Conservation (phyloP, 116 monocot genomes). For the Iris pallida region DNA sequence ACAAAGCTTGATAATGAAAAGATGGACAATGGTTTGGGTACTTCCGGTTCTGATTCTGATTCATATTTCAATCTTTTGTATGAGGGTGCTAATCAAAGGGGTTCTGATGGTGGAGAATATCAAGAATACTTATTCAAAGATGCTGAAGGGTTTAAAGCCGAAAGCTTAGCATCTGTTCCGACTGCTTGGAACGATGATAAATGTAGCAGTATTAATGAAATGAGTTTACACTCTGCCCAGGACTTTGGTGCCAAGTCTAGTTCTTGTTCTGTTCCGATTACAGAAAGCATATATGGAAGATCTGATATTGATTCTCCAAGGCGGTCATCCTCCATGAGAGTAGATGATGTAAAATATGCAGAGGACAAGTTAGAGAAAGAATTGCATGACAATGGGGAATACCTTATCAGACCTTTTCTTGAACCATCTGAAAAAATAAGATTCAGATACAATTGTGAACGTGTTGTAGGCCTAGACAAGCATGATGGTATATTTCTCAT, state of each 20-base stretch:
- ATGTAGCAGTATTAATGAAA: slow-evolving; percentile 75
- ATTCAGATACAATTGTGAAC: slow-evolving; percentile 93
- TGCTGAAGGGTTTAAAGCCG: slow-evolving; percentile 48
- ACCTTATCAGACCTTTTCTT: slow-evolving; percentile 93
- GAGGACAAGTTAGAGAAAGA: slow-evolving; percentile 84
- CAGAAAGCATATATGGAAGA: slow-evolving; percentile 54
- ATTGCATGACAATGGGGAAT: slow-evolving; percentile 94
- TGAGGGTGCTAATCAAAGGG: slow-evolving; percentile 41
- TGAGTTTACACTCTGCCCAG: slow-evolving; percentile 76
- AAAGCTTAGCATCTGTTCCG: slow-evolving; percentile 37
- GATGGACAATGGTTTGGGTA: slow-evolving; percentile 22
- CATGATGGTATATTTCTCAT: slow-evolving; percentile 99
- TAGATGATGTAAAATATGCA: slow-evolving; percentile 38
- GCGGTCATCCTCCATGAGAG: slow-evolving; percentile 50
- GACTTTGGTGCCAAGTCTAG: slow-evolving; percentile 72
- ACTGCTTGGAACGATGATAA: slow-evolving; percentile 79
- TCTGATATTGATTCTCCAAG: slow-evolving; percentile 84
- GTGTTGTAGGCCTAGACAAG: slow-evolving; percentile 96
- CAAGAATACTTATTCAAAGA: slow-evolving; percentile 57
- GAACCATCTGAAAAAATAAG: slow-evolving; percentile 89
- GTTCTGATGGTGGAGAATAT: slow-evolving; percentile 39
- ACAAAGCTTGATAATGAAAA: slow-evolving; percentile 35
- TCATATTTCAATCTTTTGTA: slow-evolving; percentile 55
- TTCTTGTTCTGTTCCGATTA: slow-evolving; percentile 53
- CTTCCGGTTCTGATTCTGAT: slow-evolving; percentile 52